Evolutionary conservation across 1,139 yeast species (phyloP), one percentile per base, ranked within the genome.

Genomic region (Casaregolazyma suthepensis): DNA sequence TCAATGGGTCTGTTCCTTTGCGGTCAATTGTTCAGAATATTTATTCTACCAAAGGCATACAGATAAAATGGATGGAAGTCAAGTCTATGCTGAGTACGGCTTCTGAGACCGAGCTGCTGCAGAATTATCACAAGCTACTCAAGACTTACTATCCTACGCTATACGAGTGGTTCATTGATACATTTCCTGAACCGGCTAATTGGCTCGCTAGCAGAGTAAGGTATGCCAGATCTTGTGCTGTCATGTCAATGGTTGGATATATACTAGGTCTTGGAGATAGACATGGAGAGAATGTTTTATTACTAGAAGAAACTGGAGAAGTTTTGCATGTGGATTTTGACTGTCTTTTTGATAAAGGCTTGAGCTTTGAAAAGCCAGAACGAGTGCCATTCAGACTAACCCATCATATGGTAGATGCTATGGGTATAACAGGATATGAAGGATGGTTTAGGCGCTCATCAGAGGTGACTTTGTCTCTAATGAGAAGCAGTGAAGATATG

Each of bases 231-330:
- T 83, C 96, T 0, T 74, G 88, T 26, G 97, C 98, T 0, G 99
- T 91, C 0, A 94, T 94, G 99, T 91, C 98, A 0, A 90, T 94
- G 75, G 96, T 93, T 6, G 99, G 99, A 0, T 89, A 87, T 66
- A 82, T 93, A 54, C 59, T 75, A 7, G 78, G 75, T 5, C 76
- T 94, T 50, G 99, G 99, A 19, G 99, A 94, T 69, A 76, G 99
- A 31, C 99, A 94, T 66, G 87, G 96, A 63, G 99, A 94, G 65
- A 94, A 94, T 65, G 81, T 94, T 23, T 71, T 94, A 53, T 74
- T 93, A 49, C 80, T 85, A 63, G 84, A 85, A 60, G 79, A 78
- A 45, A 79, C 82, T 1, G 99, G 99, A 1, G 82, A 82, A 9
- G 82, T 90, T 0, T 72, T 94, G 58, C 99, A 94, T 68, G 97